Evolutionary conservation across 306 rosid genomes (phyloP).

Genomic region (Citrullus amarus): DNA sequence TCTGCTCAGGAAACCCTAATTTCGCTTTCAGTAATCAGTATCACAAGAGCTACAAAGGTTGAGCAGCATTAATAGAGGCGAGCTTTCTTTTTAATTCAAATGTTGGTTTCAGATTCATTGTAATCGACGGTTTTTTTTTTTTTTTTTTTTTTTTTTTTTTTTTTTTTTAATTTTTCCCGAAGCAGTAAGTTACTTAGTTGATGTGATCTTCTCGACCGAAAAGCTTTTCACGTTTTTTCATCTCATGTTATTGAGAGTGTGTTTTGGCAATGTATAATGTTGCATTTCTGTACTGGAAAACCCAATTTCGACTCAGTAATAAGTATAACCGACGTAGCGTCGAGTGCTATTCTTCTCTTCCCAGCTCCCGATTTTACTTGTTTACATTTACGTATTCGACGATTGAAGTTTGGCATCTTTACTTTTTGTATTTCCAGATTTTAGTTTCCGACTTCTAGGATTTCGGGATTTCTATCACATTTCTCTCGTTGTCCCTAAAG

Average conservation of each 20-base stretch:
- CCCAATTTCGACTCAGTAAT: background rate
- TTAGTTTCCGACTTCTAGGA: background rate
- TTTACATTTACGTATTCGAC: too few species aligned
- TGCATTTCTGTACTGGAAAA: background rate
- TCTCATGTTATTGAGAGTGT: background rate
- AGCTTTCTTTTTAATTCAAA: too few species aligned
- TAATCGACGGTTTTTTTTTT: background rate
- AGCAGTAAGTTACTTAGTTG: background rate
- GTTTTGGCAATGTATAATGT: background rate
- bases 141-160: background rate
- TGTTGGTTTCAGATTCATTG: background rate
- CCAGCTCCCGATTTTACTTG: too few species aligned
- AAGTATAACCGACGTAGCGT: background rate
- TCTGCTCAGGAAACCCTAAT: background rate
- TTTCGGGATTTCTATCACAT: background rate
- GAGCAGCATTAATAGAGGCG: background rate
- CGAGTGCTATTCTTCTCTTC: background rate
- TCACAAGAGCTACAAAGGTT: background rate
- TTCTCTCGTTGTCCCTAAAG: background rate
- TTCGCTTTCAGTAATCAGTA: background rate
- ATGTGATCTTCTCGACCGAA: background rate
- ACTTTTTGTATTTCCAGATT: too few species aligned
- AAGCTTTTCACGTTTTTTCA: background rate
- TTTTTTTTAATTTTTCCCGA: background rate
- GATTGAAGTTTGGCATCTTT: too few species aligned